Evolutionary conservation across 345 rosid species (phyloP).

Genomic region (Cochlearia excelsa): DNA sequence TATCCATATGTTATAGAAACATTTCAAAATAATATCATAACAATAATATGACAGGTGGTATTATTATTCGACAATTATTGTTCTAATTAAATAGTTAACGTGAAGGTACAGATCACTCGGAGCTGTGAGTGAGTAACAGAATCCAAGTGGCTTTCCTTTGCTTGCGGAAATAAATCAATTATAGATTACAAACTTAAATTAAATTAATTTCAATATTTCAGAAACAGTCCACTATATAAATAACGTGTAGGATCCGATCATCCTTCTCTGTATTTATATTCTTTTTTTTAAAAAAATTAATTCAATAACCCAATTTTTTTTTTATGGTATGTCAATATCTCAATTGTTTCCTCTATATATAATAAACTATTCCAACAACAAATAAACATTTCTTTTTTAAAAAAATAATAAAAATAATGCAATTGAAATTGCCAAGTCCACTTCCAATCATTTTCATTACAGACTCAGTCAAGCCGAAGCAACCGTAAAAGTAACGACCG

Average conservation of each 20-base stretch:
- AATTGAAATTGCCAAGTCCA: constrained; percentile 29
- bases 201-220: constrained; percentile 1
- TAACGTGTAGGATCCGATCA: constrained; percentile 37
- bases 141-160: constrained; percentile 38
- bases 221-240: constrained; percentile 25
- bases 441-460: constrained; percentile 39
- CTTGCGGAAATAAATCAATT: constrained; percentile 38
- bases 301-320: constrained; percentile 24
- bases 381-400: constrained; percentile 19
- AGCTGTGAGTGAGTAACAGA: constrained; percentile 29
- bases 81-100: constrained; percentile 13
- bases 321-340: neutral
- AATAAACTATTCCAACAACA: constrained; percentile 33
- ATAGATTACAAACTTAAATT: constrained; percentile 15
- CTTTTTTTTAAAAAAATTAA: neutral
- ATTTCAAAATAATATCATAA: constrained; percentile 1
- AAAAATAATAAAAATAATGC: constrained; percentile 17
- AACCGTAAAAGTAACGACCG: constrained; percentile 28
- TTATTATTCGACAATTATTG: neutral
- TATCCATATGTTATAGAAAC: neutral
- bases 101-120: constrained; percentile 32
- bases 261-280: constrained; percentile 16
- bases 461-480: constrained; percentile 33
- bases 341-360: constrained; percentile 32
- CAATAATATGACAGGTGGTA: constrained; percentile 4